Evolutionary conservation across 805 yeast genomes (phyloP).

Genomic region (Metschnikowia shivogae): DNA sequence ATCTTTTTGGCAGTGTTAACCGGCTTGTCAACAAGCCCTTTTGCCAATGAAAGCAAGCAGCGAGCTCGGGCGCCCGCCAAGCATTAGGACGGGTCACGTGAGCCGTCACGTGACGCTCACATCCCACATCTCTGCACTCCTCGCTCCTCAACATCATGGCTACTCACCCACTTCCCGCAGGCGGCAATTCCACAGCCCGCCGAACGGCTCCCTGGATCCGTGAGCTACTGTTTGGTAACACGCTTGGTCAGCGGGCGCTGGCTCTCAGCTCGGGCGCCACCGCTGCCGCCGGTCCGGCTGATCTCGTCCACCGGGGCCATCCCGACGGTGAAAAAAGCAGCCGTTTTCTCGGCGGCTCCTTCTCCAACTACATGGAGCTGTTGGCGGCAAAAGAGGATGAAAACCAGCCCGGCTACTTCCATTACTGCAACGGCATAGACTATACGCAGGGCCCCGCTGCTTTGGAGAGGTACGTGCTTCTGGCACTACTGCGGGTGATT

Average conservation of each 20-base stretch:
- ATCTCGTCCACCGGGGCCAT: constrained; percentile 36
- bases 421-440: constrained; percentile 35
- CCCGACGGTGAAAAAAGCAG: constrained; percentile 30
- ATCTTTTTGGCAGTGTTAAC: too few species aligned
- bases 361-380: constrained; percentile 12
- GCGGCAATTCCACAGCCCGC: neutral
- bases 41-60: too few species aligned
- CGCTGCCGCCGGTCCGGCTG: constrained; percentile 31
- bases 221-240: constrained; percentile 28
- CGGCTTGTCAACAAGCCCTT: too few species aligned
- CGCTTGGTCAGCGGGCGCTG: constrained; percentile 24
- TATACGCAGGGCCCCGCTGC: constrained; percentile 18
- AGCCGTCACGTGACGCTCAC: neutral
- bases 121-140: neutral
- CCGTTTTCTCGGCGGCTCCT: constrained; percentile 26
- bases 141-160: neutral
- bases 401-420: constrained; percentile 39
- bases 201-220: constrained; percentile 24
- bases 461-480: constrained; percentile 26
- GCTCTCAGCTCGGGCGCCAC: constrained; percentile 18
- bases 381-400: constrained; percentile 26
- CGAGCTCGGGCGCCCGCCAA: too few species aligned
- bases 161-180: neutral
- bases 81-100: neutral
- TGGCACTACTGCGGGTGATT: constrained; percentile 19